Evolutionary conservation across 306 rosid species (phyloP).

Genomic region (Prinsepia uniflora): DNA sequence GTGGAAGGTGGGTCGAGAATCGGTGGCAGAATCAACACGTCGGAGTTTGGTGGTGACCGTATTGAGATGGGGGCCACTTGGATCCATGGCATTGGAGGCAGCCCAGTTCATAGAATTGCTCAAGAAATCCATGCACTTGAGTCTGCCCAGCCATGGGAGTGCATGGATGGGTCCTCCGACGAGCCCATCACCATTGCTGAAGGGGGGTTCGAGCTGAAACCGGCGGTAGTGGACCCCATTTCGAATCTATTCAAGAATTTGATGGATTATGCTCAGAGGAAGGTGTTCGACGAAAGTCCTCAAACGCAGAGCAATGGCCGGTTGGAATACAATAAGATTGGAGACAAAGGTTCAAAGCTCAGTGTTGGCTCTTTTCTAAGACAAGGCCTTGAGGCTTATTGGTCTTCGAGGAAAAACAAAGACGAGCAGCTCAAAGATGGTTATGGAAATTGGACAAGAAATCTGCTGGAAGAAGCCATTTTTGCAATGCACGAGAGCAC

Average conservation of each 20-base stretch:
- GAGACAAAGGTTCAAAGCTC: slow-evolving; percentile 39
- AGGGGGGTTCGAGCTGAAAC: slow-evolving; percentile 55
- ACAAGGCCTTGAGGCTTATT: slow-evolving; percentile 57
- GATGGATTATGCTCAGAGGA: slow-evolving; percentile 69
- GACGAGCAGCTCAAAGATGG: slow-evolving; percentile 37
- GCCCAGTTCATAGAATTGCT: slow-evolving; percentile 83
- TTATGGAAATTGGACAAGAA: slow-evolving; percentile 57
- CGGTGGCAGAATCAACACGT: slow-evolving; percentile 91
- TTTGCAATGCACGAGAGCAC: slow-evolving; percentile 73
- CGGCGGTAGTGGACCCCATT: slow-evolving; percentile 55
- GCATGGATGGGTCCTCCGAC: slow-evolving; percentile 70
- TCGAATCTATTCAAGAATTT: slow-evolving; percentile 59
- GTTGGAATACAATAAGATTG: slow-evolving; percentile 25
- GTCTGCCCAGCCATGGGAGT: slow-evolving; percentile 92
- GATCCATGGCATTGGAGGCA: slow-evolving; percentile 95
- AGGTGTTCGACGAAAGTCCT: slow-evolving; percentile 16
- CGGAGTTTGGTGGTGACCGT: slow-evolving; percentile 82
- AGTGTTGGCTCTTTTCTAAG: slow-evolving; percentile 71
- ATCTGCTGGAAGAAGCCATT: slow-evolving; percentile 57
- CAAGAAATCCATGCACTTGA: slow-evolving; percentile 56
- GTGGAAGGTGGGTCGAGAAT: slow-evolving; percentile 86
- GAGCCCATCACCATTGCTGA: slow-evolving; percentile 67
- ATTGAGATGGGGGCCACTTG: slow-evolving; percentile 99
- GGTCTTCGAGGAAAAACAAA: slow-evolving; percentile 35
- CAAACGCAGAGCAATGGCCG: slow-evolving; percentile 22